phyloP scores from a whole-genome alignment of 1,284 basidiomycete genomes.

The Acaromyces ingoldii region DNA sequence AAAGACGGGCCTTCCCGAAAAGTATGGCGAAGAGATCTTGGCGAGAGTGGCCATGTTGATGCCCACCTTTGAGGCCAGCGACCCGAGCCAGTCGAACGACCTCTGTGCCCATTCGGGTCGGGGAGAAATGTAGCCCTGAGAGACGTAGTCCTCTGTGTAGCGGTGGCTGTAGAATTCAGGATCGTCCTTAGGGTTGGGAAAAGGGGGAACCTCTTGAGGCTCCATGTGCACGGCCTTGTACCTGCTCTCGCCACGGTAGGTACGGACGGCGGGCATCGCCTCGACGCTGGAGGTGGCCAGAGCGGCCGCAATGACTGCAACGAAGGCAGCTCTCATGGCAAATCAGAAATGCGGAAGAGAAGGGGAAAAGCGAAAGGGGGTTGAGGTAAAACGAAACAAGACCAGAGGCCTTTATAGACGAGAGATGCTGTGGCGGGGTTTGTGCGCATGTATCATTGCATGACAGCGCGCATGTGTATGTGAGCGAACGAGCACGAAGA shows the following conservation, averaged over 20 bases:
- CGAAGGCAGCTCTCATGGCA: neutral
- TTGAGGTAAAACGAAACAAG: neutral
- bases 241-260: slow-evolving; percentile 24
- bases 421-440: too few species aligned
- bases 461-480: too few species aligned
- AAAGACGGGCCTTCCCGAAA: neutral
- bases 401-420: too few species aligned
- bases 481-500: too few species aligned
- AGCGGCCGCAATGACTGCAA: neutral
- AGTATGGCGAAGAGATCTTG: neutral
- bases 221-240: slow-evolving; percentile 18
- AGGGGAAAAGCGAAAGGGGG: neutral
- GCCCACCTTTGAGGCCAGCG: slow-evolving; percentile 18
- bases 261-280: slow-evolving; percentile 22
- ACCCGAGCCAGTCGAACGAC: slow-evolving; percentile 20
- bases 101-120: slow-evolving; percentile 18
- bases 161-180: slow-evolving; percentile 28
- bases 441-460: too few species aligned
- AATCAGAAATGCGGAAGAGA: neutral
- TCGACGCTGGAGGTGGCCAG: neutral
- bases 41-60: slow-evolving; percentile 1
- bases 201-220: slow-evolving; percentile 9
- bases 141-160: slow-evolving; percentile 14
- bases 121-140: neutral
- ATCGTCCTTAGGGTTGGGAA: slow-evolving; percentile 25